Percentiles rank a stretch among this genome's conserved stretches.
These are phyloP conservation scores for Excoecaria agallocha DNA, from an alignment of 345 rosid genomes.

Conservation along the genomic window DNA sequence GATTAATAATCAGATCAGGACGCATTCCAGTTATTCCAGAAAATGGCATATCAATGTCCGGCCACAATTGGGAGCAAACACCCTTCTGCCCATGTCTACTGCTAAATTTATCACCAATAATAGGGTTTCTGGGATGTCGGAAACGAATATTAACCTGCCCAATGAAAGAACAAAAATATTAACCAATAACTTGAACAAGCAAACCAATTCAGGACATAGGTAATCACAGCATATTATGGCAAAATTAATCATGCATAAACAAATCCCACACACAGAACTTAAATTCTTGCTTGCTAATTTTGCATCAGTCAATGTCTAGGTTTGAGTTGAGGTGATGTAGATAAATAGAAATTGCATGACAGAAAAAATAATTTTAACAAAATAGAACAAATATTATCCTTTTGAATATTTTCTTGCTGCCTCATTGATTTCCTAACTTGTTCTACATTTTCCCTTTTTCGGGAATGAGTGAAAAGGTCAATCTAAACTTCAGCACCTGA, in stretches of 20 bases:
- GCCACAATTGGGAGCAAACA: constrained; percentile 97
- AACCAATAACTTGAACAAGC: neutral
- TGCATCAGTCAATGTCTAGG: neutral
- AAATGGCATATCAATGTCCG: constrained; percentile 96
- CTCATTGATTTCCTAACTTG: neutral
- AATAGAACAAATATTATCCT: neutral
- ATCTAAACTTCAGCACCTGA: neutral
- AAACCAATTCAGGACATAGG: neutral
- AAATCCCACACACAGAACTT: no score
- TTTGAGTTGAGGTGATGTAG: neutral
- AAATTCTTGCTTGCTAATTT: neutral
- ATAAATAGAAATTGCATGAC: neutral
- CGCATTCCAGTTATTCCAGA: constrained; percentile 95
- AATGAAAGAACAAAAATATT: constrained; percentile 1
- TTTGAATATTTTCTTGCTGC: neutral
- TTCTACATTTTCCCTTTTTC: neutral
- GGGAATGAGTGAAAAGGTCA: neutral
- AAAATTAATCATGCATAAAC: no score
- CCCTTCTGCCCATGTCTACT: constrained; percentile 99
- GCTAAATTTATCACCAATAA: constrained; percentile 96
- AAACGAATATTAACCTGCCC: constrained; percentile 76
- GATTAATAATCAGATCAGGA: constrained; percentile 96
- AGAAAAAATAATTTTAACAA: neutral
- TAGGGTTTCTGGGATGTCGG: constrained; percentile 88
- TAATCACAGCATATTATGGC: no score